Percentiles rank a stretch among this genome's conserved stretches.
These are phyloP conservation scores for Uncinocarpus reesii DNA, from an alignment of 2,329 filamentous ascomycete species.

Conservation along the genomic window DNA sequence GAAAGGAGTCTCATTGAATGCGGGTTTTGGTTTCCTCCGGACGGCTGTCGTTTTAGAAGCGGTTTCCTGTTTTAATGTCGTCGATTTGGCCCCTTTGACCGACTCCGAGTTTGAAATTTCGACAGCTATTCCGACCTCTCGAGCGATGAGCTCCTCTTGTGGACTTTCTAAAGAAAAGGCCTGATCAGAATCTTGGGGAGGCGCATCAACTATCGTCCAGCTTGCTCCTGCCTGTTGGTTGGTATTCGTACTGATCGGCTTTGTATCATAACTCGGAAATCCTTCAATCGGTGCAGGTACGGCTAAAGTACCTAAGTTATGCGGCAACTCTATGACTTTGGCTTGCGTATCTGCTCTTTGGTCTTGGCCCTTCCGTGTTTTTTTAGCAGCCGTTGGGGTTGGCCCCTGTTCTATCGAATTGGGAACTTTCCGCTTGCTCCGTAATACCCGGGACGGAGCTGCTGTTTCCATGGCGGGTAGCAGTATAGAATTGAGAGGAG, in stretches of 20 bases:
- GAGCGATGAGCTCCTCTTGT: background rate
- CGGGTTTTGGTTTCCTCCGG: background rate
- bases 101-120: background rate
- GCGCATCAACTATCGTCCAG: background rate
- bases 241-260: background rate
- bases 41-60: background rate
- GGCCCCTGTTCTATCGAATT: no score
- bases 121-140: background rate
- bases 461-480: no score
- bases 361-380: background rate
- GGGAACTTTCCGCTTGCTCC: background rate
- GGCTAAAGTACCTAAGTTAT: constrained; percentile 1
- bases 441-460: no score
- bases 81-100: background rate
- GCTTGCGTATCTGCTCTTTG: background rate
- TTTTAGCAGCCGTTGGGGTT: background rate
- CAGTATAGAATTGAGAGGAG: no score
- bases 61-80: background rate
- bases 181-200: background rate
- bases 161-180: background rate
- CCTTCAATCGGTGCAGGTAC: background rate
- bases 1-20: constrained; percentile 45
- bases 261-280: background rate
- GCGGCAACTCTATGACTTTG: background rate
- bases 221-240: background rate